Percentiles rank a stretch among this genome's conserved stretches.
Evolutionary conservation across 768 basidiomycete species (phyloP).

Genomic region (Amanita fuliginea): DNA sequence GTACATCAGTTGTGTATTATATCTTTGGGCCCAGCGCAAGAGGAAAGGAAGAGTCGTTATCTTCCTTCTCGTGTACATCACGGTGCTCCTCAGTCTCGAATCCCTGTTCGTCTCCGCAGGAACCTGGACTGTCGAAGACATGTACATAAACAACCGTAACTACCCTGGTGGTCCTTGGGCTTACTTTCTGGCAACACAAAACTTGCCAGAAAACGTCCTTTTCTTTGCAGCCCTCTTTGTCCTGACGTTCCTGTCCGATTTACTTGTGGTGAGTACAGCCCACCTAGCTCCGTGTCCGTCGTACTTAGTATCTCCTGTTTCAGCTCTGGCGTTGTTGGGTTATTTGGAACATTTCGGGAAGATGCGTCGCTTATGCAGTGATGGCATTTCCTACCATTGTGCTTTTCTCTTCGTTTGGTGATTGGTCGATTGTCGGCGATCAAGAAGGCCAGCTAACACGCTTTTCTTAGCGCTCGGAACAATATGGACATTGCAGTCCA

Average conservation of each 20-base stretch:
- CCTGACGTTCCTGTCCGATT: conserved; percentile 31
- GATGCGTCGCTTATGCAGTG: conserved; percentile 18
- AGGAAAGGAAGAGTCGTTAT: conserved; percentile 8
- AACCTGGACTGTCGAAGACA: conserved; percentile 27
- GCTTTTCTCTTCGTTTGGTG: conserved; percentile 30
- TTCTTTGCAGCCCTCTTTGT: conserved; percentile 28
- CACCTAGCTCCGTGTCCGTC: conserved; percentile 26
- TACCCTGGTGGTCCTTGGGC: conserved; percentile 32
- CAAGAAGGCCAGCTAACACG: not conserved
- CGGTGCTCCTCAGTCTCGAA: conserved; percentile 25
- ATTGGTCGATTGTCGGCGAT: conserved; percentile 6
- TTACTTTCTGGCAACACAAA: conserved; percentile 28
- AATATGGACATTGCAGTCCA: conserved; percentile 31
- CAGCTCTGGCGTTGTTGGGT: conserved; percentile 32
- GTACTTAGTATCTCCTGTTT: conserved; percentile 15
- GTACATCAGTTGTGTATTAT: not conserved
- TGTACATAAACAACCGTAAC: conserved; percentile 32
- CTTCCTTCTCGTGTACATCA: conserved; percentile 23
- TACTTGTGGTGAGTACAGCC: conserved; percentile 29
- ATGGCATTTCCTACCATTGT: conserved; percentile 24
- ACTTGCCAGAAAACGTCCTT: conserved; percentile 29
- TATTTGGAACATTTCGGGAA: conserved; percentile 16
- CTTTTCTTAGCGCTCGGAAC: conserved; percentile 25
- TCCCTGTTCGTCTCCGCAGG: conserved; percentile 28
- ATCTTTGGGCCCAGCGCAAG: conserved; percentile 12